Evolutionary conservation across 352 stramenopile species (phyloP).

Genomic region (Phytophthora megakarya): DNA sequence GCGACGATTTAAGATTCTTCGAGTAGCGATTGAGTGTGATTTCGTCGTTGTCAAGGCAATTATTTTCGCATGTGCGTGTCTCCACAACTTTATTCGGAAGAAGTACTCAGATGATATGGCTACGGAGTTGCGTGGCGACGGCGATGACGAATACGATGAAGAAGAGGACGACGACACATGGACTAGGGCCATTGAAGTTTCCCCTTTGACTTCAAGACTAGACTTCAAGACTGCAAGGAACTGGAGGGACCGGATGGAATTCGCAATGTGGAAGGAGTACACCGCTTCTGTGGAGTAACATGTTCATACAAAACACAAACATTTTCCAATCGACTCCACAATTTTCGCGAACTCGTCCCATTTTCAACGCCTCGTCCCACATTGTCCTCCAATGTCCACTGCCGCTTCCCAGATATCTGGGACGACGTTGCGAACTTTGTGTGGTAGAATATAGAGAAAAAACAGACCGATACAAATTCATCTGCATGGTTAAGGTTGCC

Average conservation of each 20-base stretch:
- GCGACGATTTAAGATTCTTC: constrained; percentile 2
- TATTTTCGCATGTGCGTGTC: constrained; percentile 1
- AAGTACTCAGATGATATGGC: neutral
- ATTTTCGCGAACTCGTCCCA: neutral
- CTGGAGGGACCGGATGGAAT: constrained; percentile 2
- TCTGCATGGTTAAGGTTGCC: no score
- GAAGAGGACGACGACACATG: neutral
- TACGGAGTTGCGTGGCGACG: neutral
- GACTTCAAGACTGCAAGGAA: constrained; percentile 8
- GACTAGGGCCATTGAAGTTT: neutral
- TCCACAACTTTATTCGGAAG: constrained; percentile 13
- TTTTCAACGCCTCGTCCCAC: neutral
- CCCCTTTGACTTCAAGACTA: no score
- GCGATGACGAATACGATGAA: neutral
- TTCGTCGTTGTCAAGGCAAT: constrained; percentile 1
- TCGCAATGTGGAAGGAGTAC: neutral
- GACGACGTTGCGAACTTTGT: no score
- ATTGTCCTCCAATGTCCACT: neutral
- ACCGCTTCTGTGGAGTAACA: no score
- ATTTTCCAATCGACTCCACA: neutral
- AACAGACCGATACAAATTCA: no score
- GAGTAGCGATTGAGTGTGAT: constrained; percentile 2
- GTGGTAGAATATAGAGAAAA: no score
- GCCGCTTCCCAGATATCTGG: no score
- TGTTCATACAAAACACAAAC: no score